Evolutionary conservation across 257 asterid genomes (phyloP), one percentile per base, ranked within the genome.

Genomic region (Nicotiana obtusifolia): DNA sequence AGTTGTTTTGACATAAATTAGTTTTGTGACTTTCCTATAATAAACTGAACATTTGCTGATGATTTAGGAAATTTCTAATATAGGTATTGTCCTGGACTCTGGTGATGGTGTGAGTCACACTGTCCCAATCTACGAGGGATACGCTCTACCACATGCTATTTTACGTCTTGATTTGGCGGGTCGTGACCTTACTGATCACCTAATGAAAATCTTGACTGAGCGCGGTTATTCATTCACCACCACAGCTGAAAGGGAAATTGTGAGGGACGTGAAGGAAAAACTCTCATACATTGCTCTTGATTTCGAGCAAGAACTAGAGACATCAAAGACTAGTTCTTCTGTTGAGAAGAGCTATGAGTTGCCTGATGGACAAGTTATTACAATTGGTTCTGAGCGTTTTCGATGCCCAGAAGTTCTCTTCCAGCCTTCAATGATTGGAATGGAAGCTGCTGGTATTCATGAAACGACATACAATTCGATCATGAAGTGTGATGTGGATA

Each of bases 21-120:
- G 17, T 81, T 53, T 28, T 7, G 35, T 49, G 28, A 28, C 37
- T 52, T 44, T 10, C 30, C 10, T 80, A 0, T 19, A 20, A 78
- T 35, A 7, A 44, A 53, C 37, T 52, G 2, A 52, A 52, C 7
- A 19, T 52, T 52, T 52, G 19, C 11, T 41, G 49, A 41, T 41
- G 11, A 41, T 41, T 41, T 41, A 41, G 49, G 49, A 52, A 14
- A 52, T 52, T 52, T 52, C 1, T 57, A 33, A 52, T 82, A 53
- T 80, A 87, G 89, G 87, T 80, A 87, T 87, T 30, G 89, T 87
- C 17, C 57, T 87, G 89, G 89, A 87, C 52, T 87, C 89, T 56
- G 88, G 89, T 47, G 89, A 87, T 77, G 89, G 89, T 83, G 89
- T 87, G 5, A 87, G 89, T 31, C 89, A 87, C 62, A 84, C 89